Percentiles rank a stretch among this genome's conserved stretches.
These are phyloP conservation scores for Aegilops longissima DNA, from an alignment of 176 grass and related monocot genomes.

Conservation along the genomic window DNA sequence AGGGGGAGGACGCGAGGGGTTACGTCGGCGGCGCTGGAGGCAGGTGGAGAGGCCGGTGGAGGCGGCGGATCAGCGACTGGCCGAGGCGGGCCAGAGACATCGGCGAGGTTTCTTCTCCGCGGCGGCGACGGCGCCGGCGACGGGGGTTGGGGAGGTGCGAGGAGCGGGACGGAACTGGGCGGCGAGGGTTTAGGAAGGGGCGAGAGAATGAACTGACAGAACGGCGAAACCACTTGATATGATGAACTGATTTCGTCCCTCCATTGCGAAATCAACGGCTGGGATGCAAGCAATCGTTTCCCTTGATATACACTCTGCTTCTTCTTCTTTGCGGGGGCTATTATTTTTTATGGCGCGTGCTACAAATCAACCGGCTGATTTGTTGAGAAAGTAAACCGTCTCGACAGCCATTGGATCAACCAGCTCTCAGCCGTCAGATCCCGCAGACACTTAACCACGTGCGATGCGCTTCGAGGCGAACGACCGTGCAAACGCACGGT, in stretches of 20 bases:
- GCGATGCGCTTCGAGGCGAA: too few species aligned
- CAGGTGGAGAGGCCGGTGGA: constrained; percentile 22
- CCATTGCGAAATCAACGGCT: neutral
- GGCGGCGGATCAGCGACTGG: constrained; percentile 25
- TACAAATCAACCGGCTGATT: too few species aligned
- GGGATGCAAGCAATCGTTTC: neutral
- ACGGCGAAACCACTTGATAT: neutral
- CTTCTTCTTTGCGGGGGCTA: too few species aligned
- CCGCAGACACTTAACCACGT: too few species aligned
- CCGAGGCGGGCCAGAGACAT: constrained; percentile 50
- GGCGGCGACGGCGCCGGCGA: constrained; percentile 6
- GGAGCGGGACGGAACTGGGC: neutral
- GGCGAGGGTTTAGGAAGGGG: constrained; percentile 28
- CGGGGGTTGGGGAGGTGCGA: neutral
- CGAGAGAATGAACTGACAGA: neutral
- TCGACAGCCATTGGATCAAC: too few species aligned
- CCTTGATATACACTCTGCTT: too few species aligned
- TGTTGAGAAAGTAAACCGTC: too few species aligned
- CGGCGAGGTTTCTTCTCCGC: constrained; percentile 9
- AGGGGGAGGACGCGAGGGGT: neutral
- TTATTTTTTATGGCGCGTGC: too few species aligned
- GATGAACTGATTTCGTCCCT: neutral
- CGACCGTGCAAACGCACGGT: too few species aligned
- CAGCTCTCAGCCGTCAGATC: too few species aligned
- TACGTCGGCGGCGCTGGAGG: constrained; percentile 15